Base-by-base conservation (phyloP, 768 basidiomycete species). In the Amanita phalloides region DNA sequence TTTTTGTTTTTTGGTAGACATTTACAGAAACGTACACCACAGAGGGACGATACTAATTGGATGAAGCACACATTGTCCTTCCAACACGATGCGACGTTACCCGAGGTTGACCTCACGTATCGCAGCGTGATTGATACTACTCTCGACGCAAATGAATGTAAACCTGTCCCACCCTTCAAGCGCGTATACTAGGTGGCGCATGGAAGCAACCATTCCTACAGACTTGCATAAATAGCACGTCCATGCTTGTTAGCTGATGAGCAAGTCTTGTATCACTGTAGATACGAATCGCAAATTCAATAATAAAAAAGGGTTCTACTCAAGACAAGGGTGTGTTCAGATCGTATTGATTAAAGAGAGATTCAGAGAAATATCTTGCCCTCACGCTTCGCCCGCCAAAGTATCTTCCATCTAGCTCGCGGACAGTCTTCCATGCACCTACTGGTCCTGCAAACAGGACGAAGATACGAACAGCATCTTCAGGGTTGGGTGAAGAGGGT, bases 61-160 rank as follows among this genome's bases (percentile, higher is more conserved):
- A 93, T 93, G 91, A 92, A 88, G 72, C 91, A 90, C 66, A 91
- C 92, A 1, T 79, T 98, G 45, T 89, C 90, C n/a, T 93, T 89
- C 83, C 93, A 93, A 64, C 80, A 71, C 52, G 84, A 96, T 62
- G 66, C 75, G 53, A 67, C 72, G 53, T 80, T 75, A 55, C 91
- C 92, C 9, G 82, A 91, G 52, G 92, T 98, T 55, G 84, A 83
- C 41, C 81, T 99, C 68, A 79, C 79, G 61, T 99, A 98, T 72
- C 89, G 96, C 61, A 63, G 66, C 25, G 96, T 99, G 58, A 94
- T 90, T 61, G 74, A 68, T 58, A 78, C 69, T 45, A 98, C 96
- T 41, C 79, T 98, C 41, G 95, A 99, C 64, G 90, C 95, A 72
- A 85, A 81, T 61, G 95, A 97, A 73, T 95, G 94, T 85, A 95